Evolutionary conservation across 2,329 filamentous ascomycete species (phyloP).

Genomic region (Exophiala xenobiotica): DNA sequence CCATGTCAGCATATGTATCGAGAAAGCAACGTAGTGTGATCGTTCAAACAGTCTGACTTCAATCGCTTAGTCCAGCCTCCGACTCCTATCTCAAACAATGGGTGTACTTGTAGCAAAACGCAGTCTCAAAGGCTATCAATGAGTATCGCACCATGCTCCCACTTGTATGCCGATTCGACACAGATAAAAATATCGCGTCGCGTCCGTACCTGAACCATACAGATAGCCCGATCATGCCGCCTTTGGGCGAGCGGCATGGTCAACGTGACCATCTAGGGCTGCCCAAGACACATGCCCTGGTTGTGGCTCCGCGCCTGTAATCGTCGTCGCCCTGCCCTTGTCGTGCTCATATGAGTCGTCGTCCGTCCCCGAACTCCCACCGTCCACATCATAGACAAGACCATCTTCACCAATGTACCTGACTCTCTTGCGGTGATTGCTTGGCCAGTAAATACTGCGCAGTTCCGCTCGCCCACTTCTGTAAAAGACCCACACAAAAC

Average conservation of each 20-base stretch:
- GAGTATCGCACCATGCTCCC: too few relatives aligned
- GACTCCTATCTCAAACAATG: too few relatives aligned
- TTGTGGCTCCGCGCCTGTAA: background rate
- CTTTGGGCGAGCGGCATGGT: background rate
- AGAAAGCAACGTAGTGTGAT: too few relatives aligned
- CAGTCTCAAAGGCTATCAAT: too few relatives aligned
- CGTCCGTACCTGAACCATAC: too few relatives aligned
- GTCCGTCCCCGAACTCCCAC: background rate
- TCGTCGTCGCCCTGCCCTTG: background rate
- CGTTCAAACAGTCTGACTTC: too few relatives aligned
- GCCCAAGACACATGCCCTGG: background rate
- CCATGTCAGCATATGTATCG: too few relatives aligned
- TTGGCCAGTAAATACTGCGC: constrained; percentile 20
- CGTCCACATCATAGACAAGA: constrained; percentile 13
- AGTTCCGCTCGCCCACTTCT: constrained; percentile 19
- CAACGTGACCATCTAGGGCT: background rate
- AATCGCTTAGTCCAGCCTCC: too few relatives aligned
- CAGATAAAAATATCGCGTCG: too few relatives aligned
- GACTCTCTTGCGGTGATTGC: constrained; percentile 2
- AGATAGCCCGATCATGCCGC: too few relatives aligned
- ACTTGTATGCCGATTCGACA: too few relatives aligned
- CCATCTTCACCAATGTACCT: constrained; percentile 22
- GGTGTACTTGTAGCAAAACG: too few relatives aligned
- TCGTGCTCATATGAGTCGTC: background rate
- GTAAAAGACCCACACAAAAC: constrained; percentile 29